Percentiles rank a stretch among this genome's conserved stretches.
Conservation (phyloP, 2,329 filamentous ascomycete species). For the Cladosporium oxysporum region DNA sequence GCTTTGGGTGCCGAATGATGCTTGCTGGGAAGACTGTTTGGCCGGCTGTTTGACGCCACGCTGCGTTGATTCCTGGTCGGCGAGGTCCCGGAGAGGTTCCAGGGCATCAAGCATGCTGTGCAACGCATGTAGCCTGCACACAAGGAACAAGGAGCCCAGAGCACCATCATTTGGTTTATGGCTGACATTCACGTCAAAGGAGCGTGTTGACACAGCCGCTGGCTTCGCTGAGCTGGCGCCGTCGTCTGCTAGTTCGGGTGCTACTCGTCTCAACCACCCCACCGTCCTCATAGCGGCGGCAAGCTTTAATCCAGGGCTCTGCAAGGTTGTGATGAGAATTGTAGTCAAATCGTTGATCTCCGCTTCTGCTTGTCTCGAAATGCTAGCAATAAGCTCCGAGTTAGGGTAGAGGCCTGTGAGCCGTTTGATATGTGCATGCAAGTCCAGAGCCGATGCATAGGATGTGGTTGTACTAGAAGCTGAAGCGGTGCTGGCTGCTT, state of each 20-base stretch:
- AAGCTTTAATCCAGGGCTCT: constrained; percentile 77
- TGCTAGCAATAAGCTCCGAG: constrained; percentile 71
- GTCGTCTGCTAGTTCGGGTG: constrained; percentile 70
- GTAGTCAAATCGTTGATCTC: constrained; percentile 87
- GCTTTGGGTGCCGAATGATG: constrained; percentile 80
- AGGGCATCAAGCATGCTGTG: constrained; percentile 78
- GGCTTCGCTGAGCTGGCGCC: constrained; percentile 31
- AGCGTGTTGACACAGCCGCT: constrained; percentile 33
- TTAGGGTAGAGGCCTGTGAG: constrained; percentile 79
- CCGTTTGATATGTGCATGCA: constrained; percentile 90
- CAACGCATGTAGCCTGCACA: constrained; percentile 80
- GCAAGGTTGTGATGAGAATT: constrained; percentile 76
- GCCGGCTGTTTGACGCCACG: constrained; percentile 38
- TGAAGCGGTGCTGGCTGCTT: constrained; percentile 49
- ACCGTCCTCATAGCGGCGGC: constrained; percentile 88
- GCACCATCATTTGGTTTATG: constrained; percentile 57
- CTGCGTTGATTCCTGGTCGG: constrained; percentile 74
- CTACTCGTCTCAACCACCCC: constrained; percentile 83
- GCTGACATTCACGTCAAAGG: constrained; percentile 29
- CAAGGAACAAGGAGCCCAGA: constrained; percentile 80
- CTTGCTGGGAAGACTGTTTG: constrained; percentile 41
- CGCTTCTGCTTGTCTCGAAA: constrained; percentile 75
- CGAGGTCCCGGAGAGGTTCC: constrained; percentile 81
- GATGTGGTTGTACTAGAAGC: constrained; percentile 54
- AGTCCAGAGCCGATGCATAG: constrained; percentile 85